Conservation (phyloP, 73 alveolate species). For the Paramecium sexaurelia region DNA sequence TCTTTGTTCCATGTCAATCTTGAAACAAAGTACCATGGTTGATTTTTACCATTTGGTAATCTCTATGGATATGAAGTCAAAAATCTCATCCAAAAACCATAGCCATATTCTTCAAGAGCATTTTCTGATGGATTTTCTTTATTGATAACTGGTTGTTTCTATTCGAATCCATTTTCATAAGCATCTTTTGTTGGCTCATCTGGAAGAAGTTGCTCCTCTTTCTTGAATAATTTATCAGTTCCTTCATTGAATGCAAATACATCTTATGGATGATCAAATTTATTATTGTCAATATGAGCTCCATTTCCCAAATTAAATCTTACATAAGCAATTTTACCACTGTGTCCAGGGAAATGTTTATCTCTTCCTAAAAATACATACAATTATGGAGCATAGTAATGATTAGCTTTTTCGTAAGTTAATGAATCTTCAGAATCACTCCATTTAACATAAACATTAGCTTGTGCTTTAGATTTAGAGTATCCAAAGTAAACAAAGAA, state of each 20-base stretch:
- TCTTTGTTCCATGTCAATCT: slow-evolving; percentile 28
- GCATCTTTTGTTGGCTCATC: background rate
- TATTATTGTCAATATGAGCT: background rate
- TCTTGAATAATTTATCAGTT: background rate
- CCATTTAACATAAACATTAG: slow-evolving; percentile 45
- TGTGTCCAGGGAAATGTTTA: slow-evolving; percentile 48
- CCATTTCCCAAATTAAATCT: slow-evolving; percentile 28
- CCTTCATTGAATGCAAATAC: background rate
- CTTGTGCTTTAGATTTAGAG: background rate
- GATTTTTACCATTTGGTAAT: slow-evolving; percentile 10
- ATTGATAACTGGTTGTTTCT: slow-evolving; percentile 49
- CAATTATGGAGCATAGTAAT: slow-evolving; percentile 16
- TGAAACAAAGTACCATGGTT: slow-evolving; percentile 50
- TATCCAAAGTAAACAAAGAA: slow-evolving; percentile 53
- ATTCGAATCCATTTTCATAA: background rate
- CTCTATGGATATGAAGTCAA: slow-evolving; percentile 22
- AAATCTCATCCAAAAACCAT: slow-evolving; percentile 55
- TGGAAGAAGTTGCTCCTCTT: background rate
- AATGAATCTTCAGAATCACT: slow-evolving; percentile 11
- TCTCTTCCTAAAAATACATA: slow-evolving; percentile 51
- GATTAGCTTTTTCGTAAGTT: slow-evolving; percentile 20
- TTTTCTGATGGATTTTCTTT: slow-evolving; percentile 12
- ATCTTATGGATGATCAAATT: slow-evolving; percentile 7
- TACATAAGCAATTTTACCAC: slow-evolving; percentile 1
- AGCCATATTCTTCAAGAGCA: slow-evolving; percentile 33